These are phyloP conservation scores for Zygoascus biomembranicola DNA, from an alignment of 805 yeast species.

Conservation along the genomic window DNA sequence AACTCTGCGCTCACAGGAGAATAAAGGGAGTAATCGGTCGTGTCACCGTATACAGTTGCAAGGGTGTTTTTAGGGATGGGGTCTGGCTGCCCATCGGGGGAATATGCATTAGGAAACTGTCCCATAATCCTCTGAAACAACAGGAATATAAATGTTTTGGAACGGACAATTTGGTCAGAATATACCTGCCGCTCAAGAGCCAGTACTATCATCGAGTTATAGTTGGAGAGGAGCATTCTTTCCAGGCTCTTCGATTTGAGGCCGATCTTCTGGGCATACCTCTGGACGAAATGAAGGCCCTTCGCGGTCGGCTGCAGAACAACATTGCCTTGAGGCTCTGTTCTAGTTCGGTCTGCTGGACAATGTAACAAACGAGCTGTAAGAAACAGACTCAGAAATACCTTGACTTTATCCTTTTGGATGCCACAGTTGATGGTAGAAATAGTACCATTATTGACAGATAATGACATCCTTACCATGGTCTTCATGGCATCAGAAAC, in stretches of 20 bases:
- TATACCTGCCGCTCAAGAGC: conserved; percentile 53
- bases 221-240: conserved; percentile 41
- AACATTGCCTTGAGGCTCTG: conserved; percentile 35
- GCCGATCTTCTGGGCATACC: conserved; percentile 52
- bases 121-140: conserved; percentile 63
- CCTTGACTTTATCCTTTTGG: conserved; percentile 3
- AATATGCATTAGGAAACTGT: conserved; percentile 59
- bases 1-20: conserved; percentile 4
- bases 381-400: conserved; percentile 12
- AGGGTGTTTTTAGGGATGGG: conserved; percentile 10
- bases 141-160: conserved; percentile 55
- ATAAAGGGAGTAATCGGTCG: conserved; percentile 3
- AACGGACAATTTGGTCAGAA: conserved; percentile 52
- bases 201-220: conserved; percentile 68
- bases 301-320: conserved; percentile 83
- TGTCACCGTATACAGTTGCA: conserved; percentile 8
- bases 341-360: conserved; percentile 65
- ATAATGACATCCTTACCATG: conserved; percentile 44
- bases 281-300: conserved; percentile 64
- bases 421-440: conserved; percentile 19
- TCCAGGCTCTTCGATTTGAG: conserved; percentile 35
- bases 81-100: conserved; percentile 46
- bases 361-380: conserved; percentile 45
- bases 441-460: conserved; percentile 38
- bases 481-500: conserved; percentile 41